These are phyloP conservation scores for Fusarium sacchari DNA, from an alignment of 2,329 filamentous ascomycete genomes.

Conservation along the genomic window DNA sequence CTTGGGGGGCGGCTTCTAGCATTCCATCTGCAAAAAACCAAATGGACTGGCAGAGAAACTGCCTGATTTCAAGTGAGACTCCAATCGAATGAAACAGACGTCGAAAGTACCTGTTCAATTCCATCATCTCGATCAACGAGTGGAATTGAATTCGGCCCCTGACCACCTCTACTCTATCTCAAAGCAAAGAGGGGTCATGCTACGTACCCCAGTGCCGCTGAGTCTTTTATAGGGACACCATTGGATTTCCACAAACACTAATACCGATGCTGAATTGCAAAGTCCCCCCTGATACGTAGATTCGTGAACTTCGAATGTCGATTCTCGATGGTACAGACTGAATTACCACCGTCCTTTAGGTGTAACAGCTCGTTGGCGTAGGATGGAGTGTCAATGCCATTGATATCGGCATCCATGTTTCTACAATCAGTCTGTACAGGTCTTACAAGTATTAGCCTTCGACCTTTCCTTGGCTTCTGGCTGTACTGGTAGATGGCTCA, in stretches of 20 bases:
- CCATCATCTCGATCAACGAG: constrained; percentile 7
- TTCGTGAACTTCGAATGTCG: not conserved
- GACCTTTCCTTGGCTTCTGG: not conserved
- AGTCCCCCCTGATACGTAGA: not conserved
- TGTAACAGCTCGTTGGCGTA: not conserved
- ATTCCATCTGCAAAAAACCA: not conserved
- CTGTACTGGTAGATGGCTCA: not conserved
- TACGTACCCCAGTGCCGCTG: not conserved
- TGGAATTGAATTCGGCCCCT: constrained; percentile 29
- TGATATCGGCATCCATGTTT: constrained; percentile 22
- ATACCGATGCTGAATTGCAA: not conserved
- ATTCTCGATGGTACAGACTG: not conserved
- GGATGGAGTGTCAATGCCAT: constrained; percentile 9
- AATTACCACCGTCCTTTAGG: not conserved
- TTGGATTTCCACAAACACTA: not conserved
- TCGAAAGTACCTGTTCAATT: constrained; percentile 2
- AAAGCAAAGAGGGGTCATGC: constrained; percentile 1
- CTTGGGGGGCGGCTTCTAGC: constrained; percentile 9
- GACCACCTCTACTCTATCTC: not conserved
- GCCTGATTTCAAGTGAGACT: not conserved
- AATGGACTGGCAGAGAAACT: not conserved
- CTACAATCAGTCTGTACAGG: constrained; percentile 6
- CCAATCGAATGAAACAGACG: not conserved
- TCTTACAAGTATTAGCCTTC: not conserved
- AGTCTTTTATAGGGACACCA: not conserved